These are phyloP conservation scores for Neurospora intermedia DNA, from an alignment of 495 filamentous ascomycete genomes.

Conservation along the genomic window DNA sequence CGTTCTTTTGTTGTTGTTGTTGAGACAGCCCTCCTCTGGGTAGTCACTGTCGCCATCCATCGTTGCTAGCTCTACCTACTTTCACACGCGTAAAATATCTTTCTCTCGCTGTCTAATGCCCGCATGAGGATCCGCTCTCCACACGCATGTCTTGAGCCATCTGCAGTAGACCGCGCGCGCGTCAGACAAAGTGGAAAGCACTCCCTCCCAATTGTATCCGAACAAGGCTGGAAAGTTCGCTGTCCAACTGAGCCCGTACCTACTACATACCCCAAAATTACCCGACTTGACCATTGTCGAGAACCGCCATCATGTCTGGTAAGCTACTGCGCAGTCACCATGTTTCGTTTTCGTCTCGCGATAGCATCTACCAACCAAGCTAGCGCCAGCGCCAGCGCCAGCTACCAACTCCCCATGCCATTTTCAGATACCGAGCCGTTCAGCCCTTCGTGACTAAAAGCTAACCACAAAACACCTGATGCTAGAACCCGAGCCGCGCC, in stretches of 20 bases:
- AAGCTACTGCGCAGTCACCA: conserved; percentile 17
- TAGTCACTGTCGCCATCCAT: neutral
- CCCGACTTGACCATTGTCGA: conserved; percentile 1
- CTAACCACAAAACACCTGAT: conserved; percentile 10
- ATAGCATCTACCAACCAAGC: neutral
- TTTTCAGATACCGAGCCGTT: neutral
- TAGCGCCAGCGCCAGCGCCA: neutral
- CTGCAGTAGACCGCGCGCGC: conserved; percentile 18
- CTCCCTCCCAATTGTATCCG: conserved; percentile 4
- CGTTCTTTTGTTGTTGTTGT: neutral
- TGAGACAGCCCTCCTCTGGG: neutral
- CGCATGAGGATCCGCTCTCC: conserved; percentile 15
- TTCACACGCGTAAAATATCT: conserved; percentile 17
- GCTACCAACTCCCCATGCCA: neutral
- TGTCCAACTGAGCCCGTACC: neutral
- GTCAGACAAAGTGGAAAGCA: neutral
- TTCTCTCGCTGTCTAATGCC: conserved; percentile 17
- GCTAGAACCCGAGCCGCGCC: conserved; percentile 66
- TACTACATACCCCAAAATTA: neutral
- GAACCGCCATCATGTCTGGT: conserved; percentile 23
- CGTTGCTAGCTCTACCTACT: conserved; percentile 2
- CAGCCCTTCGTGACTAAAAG: conserved; percentile 3
- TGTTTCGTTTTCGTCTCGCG: conserved; percentile 1
- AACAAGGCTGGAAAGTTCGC: conserved; percentile 1
- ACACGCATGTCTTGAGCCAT: conserved; percentile 24